These are phyloP conservation scores for Quercus wislizeni DNA, from an alignment of 306 rosid species.

Conservation along the genomic window DNA sequence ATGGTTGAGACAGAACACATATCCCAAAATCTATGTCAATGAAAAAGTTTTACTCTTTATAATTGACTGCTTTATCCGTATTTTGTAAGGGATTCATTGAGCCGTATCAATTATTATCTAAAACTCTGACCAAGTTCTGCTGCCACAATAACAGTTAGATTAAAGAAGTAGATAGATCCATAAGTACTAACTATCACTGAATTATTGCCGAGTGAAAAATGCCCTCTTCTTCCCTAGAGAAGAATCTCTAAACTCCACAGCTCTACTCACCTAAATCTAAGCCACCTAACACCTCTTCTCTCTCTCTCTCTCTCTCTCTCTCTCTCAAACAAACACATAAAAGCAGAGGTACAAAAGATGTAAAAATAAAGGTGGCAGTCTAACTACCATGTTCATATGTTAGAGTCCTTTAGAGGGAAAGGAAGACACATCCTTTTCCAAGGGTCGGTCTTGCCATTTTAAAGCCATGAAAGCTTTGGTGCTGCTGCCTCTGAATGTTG, in stretches of 20 bases:
- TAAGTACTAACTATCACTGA: conserved; percentile 48
- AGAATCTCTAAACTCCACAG: conserved; percentile 36
- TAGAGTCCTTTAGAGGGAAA: conserved; percentile 37
- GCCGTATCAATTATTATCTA: conserved; percentile 32
- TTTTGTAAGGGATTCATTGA: conserved; percentile 28
- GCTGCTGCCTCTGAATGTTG: conserved; percentile 41
- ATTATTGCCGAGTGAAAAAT: conserved; percentile 42
- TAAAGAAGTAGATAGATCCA: conserved; percentile 36
- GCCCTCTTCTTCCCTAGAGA: conserved; percentile 42
- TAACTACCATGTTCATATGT: conserved; percentile 64
- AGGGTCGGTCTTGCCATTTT: conserved; percentile 48
- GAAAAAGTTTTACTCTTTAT: conserved; percentile 7
- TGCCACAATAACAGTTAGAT: conserved; percentile 46
- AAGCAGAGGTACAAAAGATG: conserved; percentile 50
- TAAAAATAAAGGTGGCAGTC: conserved; percentile 55
- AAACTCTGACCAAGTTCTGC: conserved; percentile 44
- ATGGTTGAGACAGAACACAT: conserved; percentile 7
- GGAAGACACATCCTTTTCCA: conserved; percentile 59
- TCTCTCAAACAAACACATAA: conserved; percentile 24
- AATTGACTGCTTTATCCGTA: conserved; percentile 20
- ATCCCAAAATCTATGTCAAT: conserved; percentile 14
- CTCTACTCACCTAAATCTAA: conserved; percentile 34
- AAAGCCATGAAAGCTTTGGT: conserved; percentile 54
- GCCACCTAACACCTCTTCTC: conserved; percentile 32
- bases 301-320: conserved; percentile 14